Evolutionary conservation across 2,329 filamentous ascomycete genomes (phyloP).

Genomic region (Ilyonectria sp.): DNA sequence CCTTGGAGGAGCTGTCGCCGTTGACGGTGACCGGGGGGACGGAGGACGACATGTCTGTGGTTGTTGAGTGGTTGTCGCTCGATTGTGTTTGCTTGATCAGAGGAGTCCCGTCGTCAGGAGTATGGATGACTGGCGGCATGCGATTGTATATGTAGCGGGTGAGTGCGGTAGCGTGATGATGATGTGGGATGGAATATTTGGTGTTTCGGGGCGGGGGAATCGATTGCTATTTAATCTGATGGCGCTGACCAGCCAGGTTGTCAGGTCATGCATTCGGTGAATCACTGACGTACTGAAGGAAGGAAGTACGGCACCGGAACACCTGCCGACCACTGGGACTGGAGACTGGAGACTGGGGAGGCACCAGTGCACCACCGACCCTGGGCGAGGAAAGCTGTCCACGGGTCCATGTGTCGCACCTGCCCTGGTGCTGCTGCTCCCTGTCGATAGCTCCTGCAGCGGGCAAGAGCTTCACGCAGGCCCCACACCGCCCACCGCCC

Average conservation of each 20-base stretch:
- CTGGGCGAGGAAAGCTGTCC: slow-evolving; percentile 12
- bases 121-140: background rate
- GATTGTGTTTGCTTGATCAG: background rate
- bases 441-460: background rate
- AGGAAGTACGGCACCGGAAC: background rate
- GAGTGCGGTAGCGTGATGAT: background rate
- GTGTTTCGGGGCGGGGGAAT: slow-evolving; percentile 8
- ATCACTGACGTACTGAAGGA: background rate
- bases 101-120: background rate
- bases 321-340: background rate
- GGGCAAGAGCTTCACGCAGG: background rate
- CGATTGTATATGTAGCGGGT: background rate
- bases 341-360: background rate
- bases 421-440: background rate
- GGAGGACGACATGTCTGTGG: slow-evolving; percentile 15
- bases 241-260: background rate
- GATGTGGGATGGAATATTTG: background rate
- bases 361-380: background rate
- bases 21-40: slow-evolving; percentile 44
- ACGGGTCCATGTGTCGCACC: background rate
- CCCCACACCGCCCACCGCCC: no score
- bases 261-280: background rate
- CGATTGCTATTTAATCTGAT: slow-evolving; percentile 20
- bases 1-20: slow-evolving; percentile 51
- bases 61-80: background rate